These are phyloP conservation scores for Plasmodium knowlesi DNA, from an alignment of 169 alveolate species.

Conservation along the genomic window DNA sequence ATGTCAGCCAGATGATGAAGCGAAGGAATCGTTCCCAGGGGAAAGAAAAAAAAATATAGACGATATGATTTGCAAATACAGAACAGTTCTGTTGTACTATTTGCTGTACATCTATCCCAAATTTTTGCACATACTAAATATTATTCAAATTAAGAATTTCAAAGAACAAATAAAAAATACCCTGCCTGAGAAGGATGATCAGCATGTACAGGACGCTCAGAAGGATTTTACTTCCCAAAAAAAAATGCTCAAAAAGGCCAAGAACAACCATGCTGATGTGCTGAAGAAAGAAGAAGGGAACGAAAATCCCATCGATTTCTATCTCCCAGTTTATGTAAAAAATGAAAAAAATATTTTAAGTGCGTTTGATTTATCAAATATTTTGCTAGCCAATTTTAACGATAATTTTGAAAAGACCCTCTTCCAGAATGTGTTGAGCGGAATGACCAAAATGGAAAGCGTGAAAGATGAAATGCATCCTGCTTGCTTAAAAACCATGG, in stretches of 20 bases:
- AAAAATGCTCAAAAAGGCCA: slow-evolving; percentile 38
- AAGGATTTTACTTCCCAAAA: slow-evolving; percentile 48
- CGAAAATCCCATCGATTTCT: not conserved
- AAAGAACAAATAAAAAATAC: slow-evolving; percentile 25
- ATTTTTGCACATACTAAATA: slow-evolving; percentile 50
- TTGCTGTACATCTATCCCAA: slow-evolving; percentile 61
- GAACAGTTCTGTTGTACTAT: slow-evolving; percentile 57
- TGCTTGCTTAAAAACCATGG: slow-evolving; percentile 35
- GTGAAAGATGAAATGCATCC: slow-evolving; percentile 66
- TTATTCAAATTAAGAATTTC: slow-evolving; percentile 40
- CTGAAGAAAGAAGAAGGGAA: slow-evolving; percentile 17
- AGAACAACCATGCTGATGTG: not conserved
- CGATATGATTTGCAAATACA: slow-evolving; percentile 36
- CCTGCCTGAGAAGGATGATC: slow-evolving; percentile 24
- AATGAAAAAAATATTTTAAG: slow-evolving; percentile 24
- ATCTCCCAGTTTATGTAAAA: slow-evolving; percentile 32
- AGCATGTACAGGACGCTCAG: slow-evolving; percentile 62
- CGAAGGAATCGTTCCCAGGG: not conserved
- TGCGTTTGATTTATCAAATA: slow-evolving; percentile 14
- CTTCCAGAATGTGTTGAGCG: slow-evolving; percentile 29
- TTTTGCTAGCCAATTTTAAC: slow-evolving; percentile 12
- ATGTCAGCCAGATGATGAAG: not conserved
- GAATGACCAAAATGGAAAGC: not conserved
- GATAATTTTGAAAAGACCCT: not conserved
- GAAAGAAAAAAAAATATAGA: slow-evolving; percentile 22